A percentile compares a stretch with the other conserved stretches of the same genome.
phyloP scores from a whole-genome alignment of 257 asterid genomes.

The Solanum bukasovii region DNA sequence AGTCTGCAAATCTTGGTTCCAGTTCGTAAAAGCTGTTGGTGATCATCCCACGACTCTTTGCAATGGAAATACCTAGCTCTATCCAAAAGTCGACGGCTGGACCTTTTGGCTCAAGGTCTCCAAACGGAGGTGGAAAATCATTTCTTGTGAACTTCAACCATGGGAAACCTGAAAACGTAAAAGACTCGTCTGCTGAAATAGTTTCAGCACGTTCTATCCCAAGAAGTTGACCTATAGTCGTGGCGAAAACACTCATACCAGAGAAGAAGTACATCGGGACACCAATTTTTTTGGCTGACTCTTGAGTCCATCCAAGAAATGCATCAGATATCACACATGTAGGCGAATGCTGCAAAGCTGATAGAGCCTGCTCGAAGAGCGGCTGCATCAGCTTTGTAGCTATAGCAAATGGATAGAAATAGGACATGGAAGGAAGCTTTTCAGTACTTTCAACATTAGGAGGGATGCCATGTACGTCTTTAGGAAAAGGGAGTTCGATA shows the following conservation, averaged over 20 bases:
- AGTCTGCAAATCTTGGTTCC: constrained; percentile 21
- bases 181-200: constrained; percentile 24
- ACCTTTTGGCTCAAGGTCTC: constrained; percentile 39
- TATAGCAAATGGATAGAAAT: constrained; percentile 16
- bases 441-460: constrained; percentile 58
- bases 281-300: constrained; percentile 23
- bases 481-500: constrained; percentile 52
- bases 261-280: constrained; percentile 43
- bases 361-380: constrained; percentile 31
- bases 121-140: neutral
- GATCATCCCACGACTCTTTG: neutral
- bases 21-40: constrained; percentile 44
- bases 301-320: constrained; percentile 53
- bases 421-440: constrained; percentile 31
- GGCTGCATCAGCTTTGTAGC: constrained; percentile 44
- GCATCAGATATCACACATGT: constrained; percentile 52
- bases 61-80: constrained; percentile 21
- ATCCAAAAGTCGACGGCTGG: constrained; percentile 30
- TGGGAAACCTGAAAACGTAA: constrained; percentile 33
- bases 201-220: constrained; percentile 14
- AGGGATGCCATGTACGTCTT: constrained; percentile 34
- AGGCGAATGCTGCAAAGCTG: constrained; percentile 19
- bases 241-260: constrained; percentile 48
- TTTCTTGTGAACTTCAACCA: constrained; percentile 21
- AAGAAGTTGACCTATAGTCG: constrained; percentile 24